phyloP scores from a whole-genome alignment of 129 eudicot genomes.

The Helichrysum umbraculigerum region DNA sequence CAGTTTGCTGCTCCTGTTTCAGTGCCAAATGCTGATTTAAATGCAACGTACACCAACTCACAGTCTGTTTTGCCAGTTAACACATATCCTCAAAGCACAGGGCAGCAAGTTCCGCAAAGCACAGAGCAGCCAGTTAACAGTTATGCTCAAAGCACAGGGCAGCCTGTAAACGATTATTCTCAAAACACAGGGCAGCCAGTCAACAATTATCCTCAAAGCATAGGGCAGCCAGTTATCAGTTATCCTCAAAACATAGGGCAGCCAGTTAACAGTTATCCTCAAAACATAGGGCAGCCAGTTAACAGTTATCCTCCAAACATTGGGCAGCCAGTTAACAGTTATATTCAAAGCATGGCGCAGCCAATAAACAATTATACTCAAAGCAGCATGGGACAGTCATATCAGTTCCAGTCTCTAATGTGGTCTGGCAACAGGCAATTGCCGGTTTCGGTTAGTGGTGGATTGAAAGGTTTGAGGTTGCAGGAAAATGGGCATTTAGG shows the following conservation, averaged over 20 bases:
- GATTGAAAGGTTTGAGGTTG: conserved; percentile 42
- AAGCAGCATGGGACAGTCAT: conserved; percentile 30
- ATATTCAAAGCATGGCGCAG: neutral
- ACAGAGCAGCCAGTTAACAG: conserved; percentile 13
- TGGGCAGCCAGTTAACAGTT: neutral
- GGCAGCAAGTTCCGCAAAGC: conserved; percentile 19
- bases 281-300: conserved; percentile 18
- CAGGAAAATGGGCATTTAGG: conserved; percentile 46
- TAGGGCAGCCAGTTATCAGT: conserved; percentile 19
- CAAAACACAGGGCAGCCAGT: neutral
- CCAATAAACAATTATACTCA: conserved; percentile 5
- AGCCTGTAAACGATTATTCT: conserved; percentile 2
- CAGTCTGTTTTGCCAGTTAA: conserved; percentile 30
- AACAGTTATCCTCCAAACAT: neutral
- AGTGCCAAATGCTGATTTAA: conserved; percentile 18
- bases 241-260: conserved; percentile 13
- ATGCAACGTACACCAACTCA: conserved; percentile 24
- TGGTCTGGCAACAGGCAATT: conserved; percentile 39
- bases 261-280: conserved; percentile 12
- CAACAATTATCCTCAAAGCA: conserved; percentile 9
- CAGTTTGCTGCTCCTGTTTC: conserved; percentile 33
- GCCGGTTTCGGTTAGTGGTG: conserved; percentile 24
- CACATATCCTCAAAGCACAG: neutral
- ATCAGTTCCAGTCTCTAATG: conserved; percentile 31
- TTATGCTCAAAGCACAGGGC: conserved; percentile 20